Conservation (phyloP, 345 rosid genomes). For the Salix exigua region DNA sequence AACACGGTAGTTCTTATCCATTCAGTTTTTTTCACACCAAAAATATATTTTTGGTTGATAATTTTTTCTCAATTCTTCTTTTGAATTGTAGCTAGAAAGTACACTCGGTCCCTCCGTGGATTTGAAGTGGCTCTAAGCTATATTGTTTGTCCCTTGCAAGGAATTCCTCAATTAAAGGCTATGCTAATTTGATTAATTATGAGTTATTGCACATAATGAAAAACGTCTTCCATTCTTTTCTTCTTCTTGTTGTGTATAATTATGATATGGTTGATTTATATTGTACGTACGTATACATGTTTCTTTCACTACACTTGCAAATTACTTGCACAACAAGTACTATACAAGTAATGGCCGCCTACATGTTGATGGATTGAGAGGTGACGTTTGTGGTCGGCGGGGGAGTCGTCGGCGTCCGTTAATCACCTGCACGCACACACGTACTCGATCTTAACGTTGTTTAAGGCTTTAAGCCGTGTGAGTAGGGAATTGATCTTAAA, state of each 20-base stretch:
- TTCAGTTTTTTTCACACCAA: background rate
- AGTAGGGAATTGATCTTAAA: slow-evolving; percentile 18
- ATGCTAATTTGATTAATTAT: too few relatives aligned
- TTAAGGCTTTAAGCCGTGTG: slow-evolving; percentile 47
- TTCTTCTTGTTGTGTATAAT: too few relatives aligned
- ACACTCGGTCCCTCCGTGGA: slow-evolving; percentile 17
- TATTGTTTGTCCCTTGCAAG: background rate
- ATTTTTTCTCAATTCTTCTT: background rate
- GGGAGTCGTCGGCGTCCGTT: slow-evolving; percentile 3
- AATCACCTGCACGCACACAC: slow-evolving; percentile 3
- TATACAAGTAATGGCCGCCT: background rate
- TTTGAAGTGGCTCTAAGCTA: slow-evolving; percentile 15
- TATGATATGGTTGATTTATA: too few relatives aligned
- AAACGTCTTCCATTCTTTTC: too few relatives aligned
- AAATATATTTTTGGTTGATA: slow-evolving; percentile 14
- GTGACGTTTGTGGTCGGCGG: slow-evolving; percentile 17
- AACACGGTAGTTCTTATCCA: background rate
- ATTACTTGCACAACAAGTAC: background rate
- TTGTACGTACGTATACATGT: too few relatives aligned
- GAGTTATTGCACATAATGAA: too few relatives aligned
- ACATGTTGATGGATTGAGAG: background rate
- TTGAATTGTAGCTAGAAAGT: slow-evolving; percentile 2
- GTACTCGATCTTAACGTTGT: slow-evolving; percentile 22
- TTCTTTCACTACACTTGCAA: background rate
- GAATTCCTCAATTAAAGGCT: background rate